Conservation (phyloP, 2,329 filamentous ascomycete species). For the Acrodontium crateriforme region DNA sequence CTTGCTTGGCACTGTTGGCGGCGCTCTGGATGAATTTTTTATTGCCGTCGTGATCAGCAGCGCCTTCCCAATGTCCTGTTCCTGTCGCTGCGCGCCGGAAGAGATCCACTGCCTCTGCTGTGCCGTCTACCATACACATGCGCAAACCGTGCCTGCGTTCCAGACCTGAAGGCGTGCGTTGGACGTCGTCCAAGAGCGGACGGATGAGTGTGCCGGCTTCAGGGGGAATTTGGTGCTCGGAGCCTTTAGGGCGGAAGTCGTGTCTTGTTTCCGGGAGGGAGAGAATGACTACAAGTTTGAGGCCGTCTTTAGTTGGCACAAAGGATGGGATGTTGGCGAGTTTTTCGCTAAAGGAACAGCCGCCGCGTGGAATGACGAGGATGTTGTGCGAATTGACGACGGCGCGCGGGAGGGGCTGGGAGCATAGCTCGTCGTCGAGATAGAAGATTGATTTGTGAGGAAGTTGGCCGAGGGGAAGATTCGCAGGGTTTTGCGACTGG, state of each 20-base stretch:
- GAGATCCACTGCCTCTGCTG: constrained; percentile 46
- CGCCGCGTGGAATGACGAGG: constrained; percentile 68
- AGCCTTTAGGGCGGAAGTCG: constrained; percentile 18
- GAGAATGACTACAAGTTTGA: constrained; percentile 75
- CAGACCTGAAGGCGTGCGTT: constrained; percentile 57
- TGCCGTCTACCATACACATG: constrained; percentile 71
- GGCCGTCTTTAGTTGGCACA: constrained; percentile 35
- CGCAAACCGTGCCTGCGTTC: constrained; percentile 58
- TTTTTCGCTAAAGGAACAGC: constrained; percentile 74
- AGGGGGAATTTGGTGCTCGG: not conserved
- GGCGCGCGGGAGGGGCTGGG: constrained; percentile 35
- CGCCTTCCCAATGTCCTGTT: constrained; percentile 6
- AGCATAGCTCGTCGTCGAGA: constrained; percentile 56
- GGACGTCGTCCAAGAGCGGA: constrained; percentile 63
- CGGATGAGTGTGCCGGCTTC: constrained; percentile 29
- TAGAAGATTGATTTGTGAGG: constrained; percentile 42
- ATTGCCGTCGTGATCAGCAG: constrained; percentile 4
- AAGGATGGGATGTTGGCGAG: constrained; percentile 72
- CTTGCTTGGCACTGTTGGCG: constrained; percentile 22
- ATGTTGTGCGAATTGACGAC: constrained; percentile 51
- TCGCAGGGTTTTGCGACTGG: too few relatives aligned
- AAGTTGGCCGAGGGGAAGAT: constrained; percentile 23
- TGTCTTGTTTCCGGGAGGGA: constrained; percentile 39
- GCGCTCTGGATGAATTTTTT: too few relatives aligned
- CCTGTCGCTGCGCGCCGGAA: constrained; percentile 42